Base-by-base conservation (phyloP, 257 asterid genomes). In the Solanum sparsipilum region DNA sequence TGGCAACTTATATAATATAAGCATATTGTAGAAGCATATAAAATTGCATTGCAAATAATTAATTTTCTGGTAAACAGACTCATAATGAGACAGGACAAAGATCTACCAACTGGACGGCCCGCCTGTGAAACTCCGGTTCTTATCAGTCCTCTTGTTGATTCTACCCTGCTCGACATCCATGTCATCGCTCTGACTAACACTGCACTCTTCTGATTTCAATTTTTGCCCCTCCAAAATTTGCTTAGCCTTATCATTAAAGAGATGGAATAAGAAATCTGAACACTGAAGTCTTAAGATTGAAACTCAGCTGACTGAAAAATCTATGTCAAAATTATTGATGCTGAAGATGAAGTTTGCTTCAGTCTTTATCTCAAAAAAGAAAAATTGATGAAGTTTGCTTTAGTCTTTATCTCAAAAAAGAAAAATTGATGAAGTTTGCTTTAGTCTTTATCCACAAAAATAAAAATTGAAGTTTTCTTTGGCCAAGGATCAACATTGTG, bases 41-140 rank as follows among this genome's bases (percentile, higher is more conserved):
- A 74, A 60, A 72, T 38, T 73, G 63, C 52, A 52, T 34, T 2
- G 29, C 44, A 70, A 44, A 56, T 23, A 71, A 7, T 56, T 70
- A 86, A 46, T 87, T 79, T 60, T 35, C 39, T 76, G 87, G 68
- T 29, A 9, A 87, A 27, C 34, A 27, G 34, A 85, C 36, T 23
- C 34, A 35, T 35, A 84, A 46, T 46, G 78, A 41, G 87, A 68
- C 63, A 87, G 39, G 68, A 86, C 34, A 84, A 82, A 48, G 41
- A 48, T 48, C 73, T 93, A 96, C 99, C 98, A 95, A 68, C 93
- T 92, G 65, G 95, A 93, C 63, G 98, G 96, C 32, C 96, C 94
- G 76, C 98, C 94, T 88, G 90, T 88, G 90, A 90, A 90, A 83
- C 90, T 87, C 89, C 88, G 90, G 79, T 90, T 73, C 84, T 91